Base-by-base conservation (phyloP, 1,139 yeast species). In the Maudiozyma humilis region DNA sequence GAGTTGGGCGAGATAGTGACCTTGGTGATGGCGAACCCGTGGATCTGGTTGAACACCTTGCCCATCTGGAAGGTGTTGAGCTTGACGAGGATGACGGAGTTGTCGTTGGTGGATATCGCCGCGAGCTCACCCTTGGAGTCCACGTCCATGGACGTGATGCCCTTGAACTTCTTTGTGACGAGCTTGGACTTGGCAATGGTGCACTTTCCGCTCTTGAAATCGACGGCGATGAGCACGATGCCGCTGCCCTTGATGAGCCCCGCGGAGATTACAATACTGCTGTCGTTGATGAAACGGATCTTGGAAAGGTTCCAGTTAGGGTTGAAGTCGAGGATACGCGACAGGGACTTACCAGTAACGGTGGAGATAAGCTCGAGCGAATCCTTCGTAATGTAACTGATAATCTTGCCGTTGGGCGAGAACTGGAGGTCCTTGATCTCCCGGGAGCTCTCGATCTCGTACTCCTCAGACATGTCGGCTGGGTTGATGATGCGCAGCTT, bases 21-120 rank as follows among this genome's bases (percentile, higher is more conserved):
- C 43, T 78, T 73, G 0, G 96, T 89, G 42, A 89, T 79, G 10
- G 96, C 94, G 65, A 87, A 85, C 12, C 74, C 69, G 61, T 89
- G 96, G 40, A 82, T 79, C 50, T 82, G 76, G 41, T 72, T 71
- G 48, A 79, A 68, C n/a, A 72, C 65, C 47, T 72, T 73, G 41
- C 79, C 57, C 8, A 72, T 65, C 41, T 72, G 69, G 45, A 85
- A 72, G 50, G 70, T 76, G n/a, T 71, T 69, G 31, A 75, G 67
- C 40, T 73, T 73, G 8, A 79, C 65, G n/a, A 84, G 56, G 1
- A 78, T 67, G 18, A 88, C 69, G 1, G 94, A 79, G 49, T 79
- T 73, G 54, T 85, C 91, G 49, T 85, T 83, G 0, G 91, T 86
- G 0, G 93, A 86, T 18, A 85, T 60, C 0, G 85, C 93, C 19